These are phyloP conservation scores for Globisporangium takayamanum DNA, from an alignment of 352 stramenopile species.

Conservation along the genomic window DNA sequence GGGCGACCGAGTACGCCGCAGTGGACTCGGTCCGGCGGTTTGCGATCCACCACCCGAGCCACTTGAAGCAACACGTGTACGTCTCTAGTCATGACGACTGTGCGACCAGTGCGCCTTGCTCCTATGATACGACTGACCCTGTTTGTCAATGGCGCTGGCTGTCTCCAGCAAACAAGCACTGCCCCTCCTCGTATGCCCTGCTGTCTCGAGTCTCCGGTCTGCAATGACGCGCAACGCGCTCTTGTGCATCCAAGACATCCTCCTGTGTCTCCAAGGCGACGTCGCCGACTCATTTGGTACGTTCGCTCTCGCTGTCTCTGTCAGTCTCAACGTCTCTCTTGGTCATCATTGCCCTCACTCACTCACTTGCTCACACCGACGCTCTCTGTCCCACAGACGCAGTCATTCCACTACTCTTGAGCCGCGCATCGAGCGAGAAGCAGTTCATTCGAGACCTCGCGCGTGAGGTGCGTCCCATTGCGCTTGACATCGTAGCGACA, in stretches of 20 bases:
- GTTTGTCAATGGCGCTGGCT: too few species aligned
- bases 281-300: conserved; percentile 25
- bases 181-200: conserved; percentile 41
- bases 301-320: background rate
- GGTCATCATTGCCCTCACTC: background rate
- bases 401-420: conserved; percentile 46
- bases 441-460: conserved; percentile 69
- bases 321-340: too few species aligned
- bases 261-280: conserved; percentile 24
- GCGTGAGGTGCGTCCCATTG: conserved; percentile 14
- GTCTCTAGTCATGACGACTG: background rate
- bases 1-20: conserved; percentile 34
- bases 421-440: conserved; percentile 56
- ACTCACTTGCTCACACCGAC: background rate
- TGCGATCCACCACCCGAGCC: conserved; percentile 25
- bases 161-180: conserved; percentile 12
- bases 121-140: background rate
- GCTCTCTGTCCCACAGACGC: conserved; percentile 14
- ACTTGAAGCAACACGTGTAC: conserved; percentile 26
- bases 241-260: conserved; percentile 56
- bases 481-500: background rate
- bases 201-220: conserved; percentile 50
- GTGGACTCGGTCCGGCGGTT: conserved; percentile 41
- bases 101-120: background rate
- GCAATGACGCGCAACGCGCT: conserved; percentile 61